A percentile compares a stretch with the other conserved stretches of the same genome.
These are phyloP conservation scores for Fusarium coffeatum DNA, from an alignment of 2,329 filamentous ascomycete species.

Conservation along the genomic window DNA sequence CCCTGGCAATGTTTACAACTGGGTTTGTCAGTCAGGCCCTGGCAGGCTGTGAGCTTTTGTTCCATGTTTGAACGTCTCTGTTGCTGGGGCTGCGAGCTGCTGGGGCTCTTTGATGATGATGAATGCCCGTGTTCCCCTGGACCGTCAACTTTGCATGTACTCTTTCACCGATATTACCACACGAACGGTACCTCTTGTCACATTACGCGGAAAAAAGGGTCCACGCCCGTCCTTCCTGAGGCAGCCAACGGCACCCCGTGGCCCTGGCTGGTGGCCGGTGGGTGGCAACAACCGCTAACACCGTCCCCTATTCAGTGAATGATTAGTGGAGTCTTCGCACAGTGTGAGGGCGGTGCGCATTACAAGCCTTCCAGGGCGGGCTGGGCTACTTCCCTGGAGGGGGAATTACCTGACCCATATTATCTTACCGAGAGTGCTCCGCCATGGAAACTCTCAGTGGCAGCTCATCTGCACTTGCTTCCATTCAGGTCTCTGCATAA, in stretches of 20 bases:
- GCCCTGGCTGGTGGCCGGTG: conserved; percentile 38
- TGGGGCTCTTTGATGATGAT: conserved; percentile 31
- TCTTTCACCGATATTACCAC: conserved; percentile 26
- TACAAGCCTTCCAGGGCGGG: conserved; percentile 16
- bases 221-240: conserved; percentile 38
- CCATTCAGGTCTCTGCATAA: neutral
- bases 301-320: conserved; percentile 40
- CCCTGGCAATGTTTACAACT: conserved; percentile 4
- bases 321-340: conserved; percentile 36
- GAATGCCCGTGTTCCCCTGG: conserved; percentile 32
- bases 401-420: conserved; percentile 40
- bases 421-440: conserved; percentile 45
- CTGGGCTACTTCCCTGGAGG: conserved; percentile 27
- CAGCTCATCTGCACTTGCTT: conserved; percentile 28
- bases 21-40: neutral
- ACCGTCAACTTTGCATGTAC: conserved; percentile 31
- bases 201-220: conserved; percentile 27
- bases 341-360: conserved; percentile 33
- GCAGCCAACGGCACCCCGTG: conserved; percentile 41
- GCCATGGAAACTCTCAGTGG: conserved; percentile 38
- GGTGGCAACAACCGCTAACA: conserved; percentile 44
- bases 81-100: conserved; percentile 41
- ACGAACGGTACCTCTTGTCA: conserved; percentile 28
- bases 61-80: conserved; percentile 27
- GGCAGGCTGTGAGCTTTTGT: conserved; percentile 24